These are phyloP conservation scores for Gynochthodes officinalis DNA, from an alignment of 257 asterid genomes.

Conservation along the genomic window DNA sequence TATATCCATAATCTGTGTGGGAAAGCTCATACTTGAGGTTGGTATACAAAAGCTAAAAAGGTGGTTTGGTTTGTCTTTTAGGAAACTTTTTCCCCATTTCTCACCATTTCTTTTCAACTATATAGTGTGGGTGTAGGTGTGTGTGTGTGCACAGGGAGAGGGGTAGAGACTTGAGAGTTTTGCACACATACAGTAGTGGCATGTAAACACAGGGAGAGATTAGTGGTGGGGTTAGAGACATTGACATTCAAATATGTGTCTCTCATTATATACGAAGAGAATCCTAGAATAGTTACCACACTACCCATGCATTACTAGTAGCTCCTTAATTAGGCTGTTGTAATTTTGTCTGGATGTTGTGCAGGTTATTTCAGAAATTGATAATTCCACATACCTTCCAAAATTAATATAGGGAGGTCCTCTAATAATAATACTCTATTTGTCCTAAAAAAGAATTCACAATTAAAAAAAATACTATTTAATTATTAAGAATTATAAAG, in stretches of 20 bases:
- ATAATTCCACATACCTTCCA: too few species aligned
- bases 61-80: constrained; percentile 63
- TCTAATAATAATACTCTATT: too few species aligned
- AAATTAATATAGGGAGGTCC: too few species aligned
- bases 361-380: constrained; percentile 13
- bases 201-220: constrained; percentile 18
- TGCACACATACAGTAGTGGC: constrained; percentile 15
- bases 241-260: constrained; percentile 45
- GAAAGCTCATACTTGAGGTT: constrained; percentile 46
- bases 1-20: constrained; percentile 56
- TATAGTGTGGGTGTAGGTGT: too few species aligned
- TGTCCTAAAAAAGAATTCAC: too few species aligned
- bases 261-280: constrained; percentile 37
- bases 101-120: constrained; percentile 16
- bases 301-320: neutral
- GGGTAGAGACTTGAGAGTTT: too few species aligned
- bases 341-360: constrained; percentile 8
- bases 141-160: constrained; percentile 20
- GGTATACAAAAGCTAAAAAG: constrained; percentile 34
- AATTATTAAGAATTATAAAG: too few species aligned
- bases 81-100: constrained; percentile 29
- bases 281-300: constrained; percentile 42
- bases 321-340: too few species aligned
- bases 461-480: too few species aligned
- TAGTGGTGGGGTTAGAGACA: constrained; percentile 67